Evolutionary conservation across 768 basidiomycete species (phyloP), one percentile per base, ranked within the genome.

Genomic region (Tremella mesenterica): DNA sequence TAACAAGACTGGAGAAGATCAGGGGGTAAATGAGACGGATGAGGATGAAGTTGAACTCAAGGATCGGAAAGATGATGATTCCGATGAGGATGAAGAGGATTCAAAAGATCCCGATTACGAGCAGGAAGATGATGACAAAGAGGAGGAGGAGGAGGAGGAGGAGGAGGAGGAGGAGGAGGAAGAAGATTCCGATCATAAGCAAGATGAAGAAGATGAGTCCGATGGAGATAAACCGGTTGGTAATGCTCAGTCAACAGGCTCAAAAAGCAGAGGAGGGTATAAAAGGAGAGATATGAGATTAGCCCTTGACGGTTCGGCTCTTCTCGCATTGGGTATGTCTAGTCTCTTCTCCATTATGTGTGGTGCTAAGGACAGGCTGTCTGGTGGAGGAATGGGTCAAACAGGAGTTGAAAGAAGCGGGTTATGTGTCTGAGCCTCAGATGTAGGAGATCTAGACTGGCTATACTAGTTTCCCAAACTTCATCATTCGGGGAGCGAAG

Each of bases 271-370:
- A 33, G 50, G 52, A 26, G 52, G 21, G 36, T 59, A 59, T 38
- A 61, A 60, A 36, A 48, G 47, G 23, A 48, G 61, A 27, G 60
- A 67, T 48, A 64, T 67, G 63, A 53, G 44, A 33, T 33, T 41
- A 12, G 60, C 60, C 3, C 44, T 67, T 7, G 61, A 67, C 26
- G 65, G 65, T 10, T 25, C 53, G 10, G 65, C 59, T 26, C 50
- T 67, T 6, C 39, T 67, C 30, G 60, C 59, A 20, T 23, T 67
- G 21, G 63, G 65, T 64, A 36, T 44, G 63, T 57, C 0, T 41
- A 20, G 14, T 16, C 45, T 46, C 26, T 16, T 14, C 5, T 45
- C 14, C 21, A 45, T 44, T 10, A 10, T 23, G 13, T 16, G 9
- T 25, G 44, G n/a, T 45, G 21, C 28, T 6, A 21, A 20, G 4